Evolutionary conservation across 805 yeast species (phyloP).

Genomic region (Zygotorulaspora florentina): DNA sequence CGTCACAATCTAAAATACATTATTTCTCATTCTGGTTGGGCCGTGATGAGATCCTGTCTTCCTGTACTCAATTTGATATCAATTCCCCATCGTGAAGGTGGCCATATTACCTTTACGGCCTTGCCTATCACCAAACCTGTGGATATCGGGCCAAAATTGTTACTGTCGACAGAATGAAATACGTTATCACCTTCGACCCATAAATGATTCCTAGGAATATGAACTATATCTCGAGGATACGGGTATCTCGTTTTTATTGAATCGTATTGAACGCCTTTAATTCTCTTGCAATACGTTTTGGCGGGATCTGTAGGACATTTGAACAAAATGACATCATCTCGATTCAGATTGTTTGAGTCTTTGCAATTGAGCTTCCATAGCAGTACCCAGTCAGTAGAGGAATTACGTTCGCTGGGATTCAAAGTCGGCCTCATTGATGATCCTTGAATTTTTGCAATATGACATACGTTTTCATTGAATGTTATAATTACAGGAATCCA

Average conservation of each 20-base stretch:
- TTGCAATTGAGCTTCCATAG: slow-evolving; percentile 61
- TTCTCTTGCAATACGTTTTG: slow-evolving; percentile 69
- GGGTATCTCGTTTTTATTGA: slow-evolving; percentile 55
- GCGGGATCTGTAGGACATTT: slow-evolving; percentile 80
- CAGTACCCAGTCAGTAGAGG: slow-evolving; percentile 55
- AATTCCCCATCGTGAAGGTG: slow-evolving; percentile 51
- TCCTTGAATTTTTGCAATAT: slow-evolving; percentile 73
- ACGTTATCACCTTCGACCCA: slow-evolving; percentile 96
- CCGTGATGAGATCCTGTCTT: slow-evolving; percentile 16
- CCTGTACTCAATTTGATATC: slow-evolving; percentile 25
- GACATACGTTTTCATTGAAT: slow-evolving; percentile 64
- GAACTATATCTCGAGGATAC: slow-evolving; percentile 55
- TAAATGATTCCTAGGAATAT: slow-evolving; percentile 71
- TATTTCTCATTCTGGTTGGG: slow-evolving; percentile 5
- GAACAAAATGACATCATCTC: slow-evolving; percentile 72
- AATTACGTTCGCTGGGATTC: slow-evolving; percentile 56
- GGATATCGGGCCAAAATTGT: slow-evolving; percentile 84
- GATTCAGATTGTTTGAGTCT: slow-evolving; percentile 42
- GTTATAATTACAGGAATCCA: slow-evolving; percentile 83
- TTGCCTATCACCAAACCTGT: slow-evolving; percentile 76
- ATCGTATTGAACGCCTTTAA: slow-evolving; percentile 75
- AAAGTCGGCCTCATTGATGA: slow-evolving; percentile 85
- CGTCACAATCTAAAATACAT: neutral
- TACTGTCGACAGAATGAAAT: slow-evolving; percentile 76
- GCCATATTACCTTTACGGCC: slow-evolving; percentile 68